Base-by-base conservation (phyloP, 2,329 filamentous ascomycete genomes). In the Fusarium sp. region DNA sequence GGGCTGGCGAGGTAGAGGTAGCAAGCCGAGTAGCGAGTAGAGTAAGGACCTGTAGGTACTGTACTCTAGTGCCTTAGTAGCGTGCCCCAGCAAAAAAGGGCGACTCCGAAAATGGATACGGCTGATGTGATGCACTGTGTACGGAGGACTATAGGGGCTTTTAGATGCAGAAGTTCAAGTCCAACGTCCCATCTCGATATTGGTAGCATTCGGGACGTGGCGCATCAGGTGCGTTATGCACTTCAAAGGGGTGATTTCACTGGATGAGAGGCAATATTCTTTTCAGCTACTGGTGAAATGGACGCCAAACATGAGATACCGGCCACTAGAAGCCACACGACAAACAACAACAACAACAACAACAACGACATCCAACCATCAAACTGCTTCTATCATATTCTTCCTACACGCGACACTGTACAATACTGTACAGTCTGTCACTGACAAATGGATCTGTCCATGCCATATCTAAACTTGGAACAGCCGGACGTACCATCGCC, bases 381-480 rank as follows among this genome's bases (percentile, higher is more conserved):
- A 53, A 50, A 13, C 25, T 25, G 49, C 22, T 39, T 39, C 35
- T 33, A 22, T 41, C 22, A 22, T 33, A 9, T 56, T 56, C 41
- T 56, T 18, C 42, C 33, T 33, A 15, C 59, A 46, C 22, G 14
- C 18, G 33, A 38, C 35, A 58, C 52, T 36, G 54, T 60, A 31
- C 44, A 25, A 46, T 49, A 73, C 70, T 68, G 67, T 73, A 58
- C 53, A 25, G 55, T 61, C 70, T 69, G 65, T 68, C 65, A 68
- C 65, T 69, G 39, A n/a, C 38, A 22, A 38, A 68, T 69, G 45
- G 65, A 64, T 69, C 65, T 58, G 39, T 58, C 57, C 50, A 58
- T 68, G 52, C 44, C 65, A 46, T 61, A 47, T 73, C 71, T 73
- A 73, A 68, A 73, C 71, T 73, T 73, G 71, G 71, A 73, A 73